Evolutionary conservation across 352 stramenopile genomes (phyloP).

Genomic region (Phytophthora rubi): DNA sequence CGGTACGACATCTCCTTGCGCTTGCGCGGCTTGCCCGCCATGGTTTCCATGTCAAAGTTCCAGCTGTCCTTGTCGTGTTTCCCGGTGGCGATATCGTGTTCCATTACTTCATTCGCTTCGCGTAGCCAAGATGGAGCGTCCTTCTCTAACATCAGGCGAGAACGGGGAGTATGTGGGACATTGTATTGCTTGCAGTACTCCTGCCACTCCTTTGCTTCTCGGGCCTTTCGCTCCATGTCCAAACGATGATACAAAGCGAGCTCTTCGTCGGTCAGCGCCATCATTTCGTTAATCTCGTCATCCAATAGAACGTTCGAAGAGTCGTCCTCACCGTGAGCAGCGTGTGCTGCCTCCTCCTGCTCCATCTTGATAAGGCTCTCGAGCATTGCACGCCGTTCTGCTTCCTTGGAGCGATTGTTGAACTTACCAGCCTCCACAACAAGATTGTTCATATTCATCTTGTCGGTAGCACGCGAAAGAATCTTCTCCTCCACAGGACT

Average conservation of each 20-base stretch:
- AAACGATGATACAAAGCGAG: slow-evolving; percentile 80
- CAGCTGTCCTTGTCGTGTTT: slow-evolving; percentile 68
- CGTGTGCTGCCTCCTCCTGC: slow-evolving; percentile 80
- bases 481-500: slow-evolving; percentile 91
- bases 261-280: slow-evolving; percentile 89
- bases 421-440: slow-evolving; percentile 91
- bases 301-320: slow-evolving; percentile 71
- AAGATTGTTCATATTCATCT: slow-evolving; percentile 94
- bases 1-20: slow-evolving; percentile 89
- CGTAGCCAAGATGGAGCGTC: slow-evolving; percentile 79
- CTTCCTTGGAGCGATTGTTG: slow-evolving; percentile 88
- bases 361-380: slow-evolving; percentile 92
- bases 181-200: slow-evolving; percentile 73
- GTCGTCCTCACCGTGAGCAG: slow-evolving; percentile 68
- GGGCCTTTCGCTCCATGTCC: slow-evolving; percentile 65
- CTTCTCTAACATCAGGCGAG: slow-evolving; percentile 68
- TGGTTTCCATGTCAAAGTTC: slow-evolving; percentile 66
- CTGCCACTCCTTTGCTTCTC: slow-evolving; percentile 70
- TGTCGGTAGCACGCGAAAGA: slow-evolving; percentile 84
- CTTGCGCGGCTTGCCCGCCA: slow-evolving; percentile 61
- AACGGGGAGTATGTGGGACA: slow-evolving; percentile 46
- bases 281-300: slow-evolving; percentile 91
- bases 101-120: slow-evolving; percentile 72
- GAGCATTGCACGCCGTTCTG: slow-evolving; percentile 82
- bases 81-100: slow-evolving; percentile 53